Evolutionary conservation across 2,329 filamentous ascomycete genomes (phyloP).

Genomic region (Calycina herbarum): DNA sequence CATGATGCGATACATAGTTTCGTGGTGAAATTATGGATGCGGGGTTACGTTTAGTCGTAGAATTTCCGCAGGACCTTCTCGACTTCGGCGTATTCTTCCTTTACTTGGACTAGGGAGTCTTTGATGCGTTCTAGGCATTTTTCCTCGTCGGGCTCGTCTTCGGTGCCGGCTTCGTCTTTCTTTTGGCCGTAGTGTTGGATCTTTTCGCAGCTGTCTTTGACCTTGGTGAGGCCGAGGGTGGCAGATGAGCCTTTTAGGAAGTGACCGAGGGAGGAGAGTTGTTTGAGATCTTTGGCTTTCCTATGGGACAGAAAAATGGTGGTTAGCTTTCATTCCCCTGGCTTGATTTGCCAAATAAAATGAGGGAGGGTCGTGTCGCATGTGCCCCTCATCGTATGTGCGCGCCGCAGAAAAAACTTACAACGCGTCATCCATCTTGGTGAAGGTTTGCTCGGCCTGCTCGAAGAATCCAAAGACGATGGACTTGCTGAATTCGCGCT

Average conservation of each 20-base stretch:
- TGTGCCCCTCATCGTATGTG: neutral
- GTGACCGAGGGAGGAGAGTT: slow-evolving; percentile 83
- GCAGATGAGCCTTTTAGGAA: slow-evolving; percentile 97
- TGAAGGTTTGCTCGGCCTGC: slow-evolving; percentile 84
- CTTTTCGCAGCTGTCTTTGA: slow-evolving; percentile 92
- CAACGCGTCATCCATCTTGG: slow-evolving; percentile 79
- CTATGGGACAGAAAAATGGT: slow-evolving; percentile 46
- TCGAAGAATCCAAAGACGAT: slow-evolving; percentile 93
- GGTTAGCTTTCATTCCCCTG: neutral
- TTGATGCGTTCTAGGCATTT: slow-evolving; percentile 69
- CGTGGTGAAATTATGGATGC: neutral
- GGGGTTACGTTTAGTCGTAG: slow-evolving; percentile 17
- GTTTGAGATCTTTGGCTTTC: slow-evolving; percentile 63
- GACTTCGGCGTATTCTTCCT: slow-evolving; percentile 74
- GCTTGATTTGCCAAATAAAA: neutral
- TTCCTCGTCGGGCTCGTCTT: slow-evolving; percentile 64
- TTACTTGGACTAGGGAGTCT: slow-evolving; percentile 68
- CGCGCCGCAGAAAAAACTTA: slow-evolving; percentile 52
- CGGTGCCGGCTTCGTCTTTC: slow-evolving; percentile 74
- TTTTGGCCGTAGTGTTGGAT: slow-evolving; percentile 89
- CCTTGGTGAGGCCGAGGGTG: slow-evolving; percentile 84
- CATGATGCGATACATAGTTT: neutral
- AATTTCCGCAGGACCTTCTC: slow-evolving; percentile 64
- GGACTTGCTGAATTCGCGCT: slow-evolving; percentile 82
- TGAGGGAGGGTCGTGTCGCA: neutral